These are phyloP conservation scores for Xylaria sp. DNA, from an alignment of 2,329 filamentous ascomycete species.

Conservation along the genomic window DNA sequence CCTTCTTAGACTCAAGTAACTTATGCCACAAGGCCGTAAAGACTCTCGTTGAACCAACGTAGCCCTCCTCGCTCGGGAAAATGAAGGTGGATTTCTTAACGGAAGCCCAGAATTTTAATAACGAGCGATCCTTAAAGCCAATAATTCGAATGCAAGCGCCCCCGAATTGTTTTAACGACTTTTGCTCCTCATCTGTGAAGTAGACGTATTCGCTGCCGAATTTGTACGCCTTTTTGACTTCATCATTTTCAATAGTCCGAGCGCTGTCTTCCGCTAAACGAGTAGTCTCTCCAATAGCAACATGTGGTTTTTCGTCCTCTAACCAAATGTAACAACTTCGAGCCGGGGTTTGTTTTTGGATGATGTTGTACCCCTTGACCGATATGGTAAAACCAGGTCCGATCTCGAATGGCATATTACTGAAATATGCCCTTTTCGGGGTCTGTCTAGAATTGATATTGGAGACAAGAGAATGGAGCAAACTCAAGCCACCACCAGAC, in stretches of 20 bases:
- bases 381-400: conserved; percentile 86
- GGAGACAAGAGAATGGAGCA: conserved; percentile 82
- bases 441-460: conserved; percentile 92
- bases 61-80: conserved; percentile 91
- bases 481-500: conserved; percentile 77
- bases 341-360: conserved; percentile 84
- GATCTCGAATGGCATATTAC: conserved; percentile 86
- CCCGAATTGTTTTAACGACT: conserved; percentile 80
- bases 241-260: conserved; percentile 78
- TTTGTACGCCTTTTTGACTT: conserved; percentile 93
- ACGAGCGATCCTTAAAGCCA: conserved; percentile 85
- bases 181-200: conserved; percentile 87
- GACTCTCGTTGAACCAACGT: conserved; percentile 88
- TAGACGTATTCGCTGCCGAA: conserved; percentile 91
- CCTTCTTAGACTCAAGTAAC: conserved; percentile 79
- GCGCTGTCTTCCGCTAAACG: conserved; percentile 82
- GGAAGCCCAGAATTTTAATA: conserved; percentile 84
- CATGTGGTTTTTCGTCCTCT: conserved; percentile 84
- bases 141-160: conserved; percentile 86
- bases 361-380: conserved; percentile 90
- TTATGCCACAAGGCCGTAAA: conserved; percentile 93
- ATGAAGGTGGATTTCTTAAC: conserved; percentile 90
- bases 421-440: conserved; percentile 86
- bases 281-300: conserved; percentile 78
- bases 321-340: conserved; percentile 89